A percentile compares a stretch with the other conserved stretches of the same genome.
These are phyloP conservation scores for Peziza echinospora DNA, from an alignment of 495 filamentous ascomycete genomes.

Conservation along the genomic window DNA sequence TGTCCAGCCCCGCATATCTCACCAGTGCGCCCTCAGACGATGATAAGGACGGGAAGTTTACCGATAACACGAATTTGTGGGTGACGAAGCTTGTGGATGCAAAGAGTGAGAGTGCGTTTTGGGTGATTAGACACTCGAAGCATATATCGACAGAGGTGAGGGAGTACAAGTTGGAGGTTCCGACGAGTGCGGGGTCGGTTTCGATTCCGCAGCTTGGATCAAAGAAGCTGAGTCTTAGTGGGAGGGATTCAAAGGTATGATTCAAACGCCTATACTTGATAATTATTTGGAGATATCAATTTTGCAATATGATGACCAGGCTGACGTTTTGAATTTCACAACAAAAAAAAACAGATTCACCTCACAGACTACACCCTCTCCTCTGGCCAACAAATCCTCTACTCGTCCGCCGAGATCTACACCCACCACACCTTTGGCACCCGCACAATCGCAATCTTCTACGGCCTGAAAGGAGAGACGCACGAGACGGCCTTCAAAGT, in stretches of 20 bases:
- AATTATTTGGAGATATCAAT: no score
- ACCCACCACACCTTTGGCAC: slow-evolving; percentile 43
- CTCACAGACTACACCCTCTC: slow-evolving; percentile 52
- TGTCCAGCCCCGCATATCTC: slow-evolving; percentile 45
- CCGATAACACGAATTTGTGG: slow-evolving; percentile 28
- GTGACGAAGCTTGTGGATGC: slow-evolving; percentile 32
- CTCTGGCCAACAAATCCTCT: slow-evolving; percentile 40
- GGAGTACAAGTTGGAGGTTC: slow-evolving; percentile 37
- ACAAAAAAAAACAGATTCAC: slow-evolving; percentile 23
- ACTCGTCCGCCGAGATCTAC: slow-evolving; percentile 57
- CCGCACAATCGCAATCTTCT: slow-evolving; percentile 43
- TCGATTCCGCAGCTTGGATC: slow-evolving; percentile 41
- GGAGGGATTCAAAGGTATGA: slow-evolving; percentile 45
- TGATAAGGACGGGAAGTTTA: slow-evolving; percentile 28
- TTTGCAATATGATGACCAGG: neutral
- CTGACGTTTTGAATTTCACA: neutral
- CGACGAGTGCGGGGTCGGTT: slow-evolving; percentile 38
- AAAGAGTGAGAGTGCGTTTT: slow-evolving; percentile 36
- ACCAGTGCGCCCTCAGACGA: slow-evolving; percentile 19
- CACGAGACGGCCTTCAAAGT: slow-evolving; percentile 43
- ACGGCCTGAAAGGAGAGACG: slow-evolving; percentile 44
- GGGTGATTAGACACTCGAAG: slow-evolving; percentile 39
- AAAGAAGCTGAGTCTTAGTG: slow-evolving; percentile 37
- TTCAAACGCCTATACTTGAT: no score
- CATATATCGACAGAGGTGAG: slow-evolving; percentile 35